Evolutionary conservation across 768 basidiomycete species (phyloP).

Genomic region (Boletus vinaceobasis): DNA sequence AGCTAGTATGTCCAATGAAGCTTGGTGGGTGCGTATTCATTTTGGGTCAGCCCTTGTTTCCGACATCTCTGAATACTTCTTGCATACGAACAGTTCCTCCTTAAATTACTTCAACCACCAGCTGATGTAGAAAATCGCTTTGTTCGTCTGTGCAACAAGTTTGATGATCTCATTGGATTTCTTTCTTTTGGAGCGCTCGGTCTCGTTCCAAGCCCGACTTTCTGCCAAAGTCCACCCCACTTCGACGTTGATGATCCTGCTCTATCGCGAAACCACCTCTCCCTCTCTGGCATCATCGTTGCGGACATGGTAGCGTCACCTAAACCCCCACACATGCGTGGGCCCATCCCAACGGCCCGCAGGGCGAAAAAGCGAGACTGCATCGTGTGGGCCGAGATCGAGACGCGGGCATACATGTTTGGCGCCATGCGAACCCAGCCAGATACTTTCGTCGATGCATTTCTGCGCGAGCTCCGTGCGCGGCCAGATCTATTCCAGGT

Average conservation of each 20-base stretch:
- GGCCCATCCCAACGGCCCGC: conserved; percentile 2
- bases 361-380: conserved; percentile 11
- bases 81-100: not conserved
- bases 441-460: conserved; percentile 24
- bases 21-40: conserved; percentile 30
- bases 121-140: conserved; percentile 28
- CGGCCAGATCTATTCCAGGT: conserved; percentile 33
- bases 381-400: conserved; percentile 24
- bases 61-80: not conserved
- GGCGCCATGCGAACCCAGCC: conserved; percentile 30
- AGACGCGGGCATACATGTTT: conserved; percentile 27
- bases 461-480: conserved; percentile 28
- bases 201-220: conserved; percentile 15
- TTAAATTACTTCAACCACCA: conserved; percentile 8
- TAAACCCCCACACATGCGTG: not conserved
- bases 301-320: conserved; percentile 15
- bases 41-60: not conserved
- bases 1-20: conserved; percentile 25
- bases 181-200: conserved; percentile 26
- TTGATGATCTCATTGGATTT: conserved; percentile 29
- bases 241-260: not conserved
- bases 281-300: conserved; percentile 19
- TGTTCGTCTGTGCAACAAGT: conserved; percentile 30
- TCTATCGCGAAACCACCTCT: conserved; percentile 17
- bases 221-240: conserved; percentile 7